Base-by-base conservation (phyloP, 345 rosid species). In the Eucalyptus tenuipes region DNA sequence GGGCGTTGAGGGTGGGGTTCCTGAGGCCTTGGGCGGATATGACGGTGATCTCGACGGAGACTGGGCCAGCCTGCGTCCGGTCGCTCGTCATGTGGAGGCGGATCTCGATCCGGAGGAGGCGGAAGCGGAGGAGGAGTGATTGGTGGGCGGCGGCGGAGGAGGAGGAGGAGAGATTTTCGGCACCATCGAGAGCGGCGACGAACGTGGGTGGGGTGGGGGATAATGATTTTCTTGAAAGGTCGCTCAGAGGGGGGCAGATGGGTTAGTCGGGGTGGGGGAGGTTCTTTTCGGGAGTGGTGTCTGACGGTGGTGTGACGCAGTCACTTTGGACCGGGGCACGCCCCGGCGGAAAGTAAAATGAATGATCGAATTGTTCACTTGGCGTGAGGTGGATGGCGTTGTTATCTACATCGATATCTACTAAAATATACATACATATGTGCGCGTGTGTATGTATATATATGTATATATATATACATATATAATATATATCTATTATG, bases 1-100 rank as follows among this genome's bases (percentile, higher is more conserved):
- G 33, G 87, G 88, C 49, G 87, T 66, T 71, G 25, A 75, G 50
- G 47, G 87, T 27, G 10, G 87, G 27, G 31, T 85, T 64, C 82
- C 66, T 85, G 87, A 89, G 90, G 66, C 87, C 90, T 16, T 87
- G 57, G n/a, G 90, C 90, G 13, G 90, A 89, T 33, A 87, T 14
- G 89, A 89, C 87, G 25, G 90, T 82, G 86, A 89, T 42, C 86
- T 89, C 89, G 13, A 89, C 80, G 85, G 79, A 20, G 27, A 80
- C 7, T 24, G 87, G 85, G 71, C 25, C 86, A n/a, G 81, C 40
- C 88, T 3, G 66, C 52, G 75, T 2, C 61, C 18, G 29, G 59
- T 33, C 40, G 40, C 64, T 68, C 68, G 86, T 31, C 86, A 45
- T n/a, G 88, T 9, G 89, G 89, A 44, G 33, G 71, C 57, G 27